Percentiles rank a stretch among this genome's conserved stretches.
Evolutionary conservation across 2,329 filamentous ascomycete genomes (phyloP).

Genomic region (Botryotinia narcissicola): DNA sequence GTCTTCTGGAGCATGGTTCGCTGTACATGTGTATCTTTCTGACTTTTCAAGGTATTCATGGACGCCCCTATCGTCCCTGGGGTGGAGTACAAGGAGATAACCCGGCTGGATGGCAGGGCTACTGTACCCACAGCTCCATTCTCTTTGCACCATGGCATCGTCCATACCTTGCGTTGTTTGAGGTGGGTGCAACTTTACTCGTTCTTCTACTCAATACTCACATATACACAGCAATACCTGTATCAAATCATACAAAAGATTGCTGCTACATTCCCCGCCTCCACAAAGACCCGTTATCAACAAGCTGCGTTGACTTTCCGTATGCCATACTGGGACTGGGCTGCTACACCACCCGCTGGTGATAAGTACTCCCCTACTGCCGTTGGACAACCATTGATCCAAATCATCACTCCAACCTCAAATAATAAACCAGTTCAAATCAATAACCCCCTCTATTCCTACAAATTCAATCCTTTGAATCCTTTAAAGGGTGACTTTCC

Average conservation of each 20-base stretch:
- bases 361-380: slow-evolving; percentile 44
- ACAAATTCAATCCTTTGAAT: slow-evolving; percentile 56
- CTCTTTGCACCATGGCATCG: slow-evolving; percentile 83
- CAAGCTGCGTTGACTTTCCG: slow-evolving; percentile 43
- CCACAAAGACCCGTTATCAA: slow-evolving; percentile 47
- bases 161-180: slow-evolving; percentile 66
- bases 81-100: slow-evolving; percentile 49
- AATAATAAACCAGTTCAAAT: slow-evolving; percentile 57
- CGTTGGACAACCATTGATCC: slow-evolving; percentile 26
- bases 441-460: slow-evolving; percentile 60
- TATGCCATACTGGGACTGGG: slow-evolving; percentile 51
- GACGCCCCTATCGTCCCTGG: slow-evolving; percentile 64
- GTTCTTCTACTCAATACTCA: background rate
- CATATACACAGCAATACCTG: slow-evolving; percentile 50
- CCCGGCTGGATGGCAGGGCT: slow-evolving; percentile 41
- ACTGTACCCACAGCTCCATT: slow-evolving; percentile 73
- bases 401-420: slow-evolving; percentile 30
- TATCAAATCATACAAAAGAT: slow-evolving; percentile 46
- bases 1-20: background rate
- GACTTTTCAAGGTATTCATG: slow-evolving; percentile 63
- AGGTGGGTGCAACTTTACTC: slow-evolving; percentile 42
- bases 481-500: slow-evolving; percentile 32
- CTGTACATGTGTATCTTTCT: slow-evolving; percentile 38
- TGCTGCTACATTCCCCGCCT: slow-evolving; percentile 48
- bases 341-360: slow-evolving; percentile 41